Base-by-base conservation (phyloP, 768 basidiomycete genomes). In the Trametes cingulata region DNA sequence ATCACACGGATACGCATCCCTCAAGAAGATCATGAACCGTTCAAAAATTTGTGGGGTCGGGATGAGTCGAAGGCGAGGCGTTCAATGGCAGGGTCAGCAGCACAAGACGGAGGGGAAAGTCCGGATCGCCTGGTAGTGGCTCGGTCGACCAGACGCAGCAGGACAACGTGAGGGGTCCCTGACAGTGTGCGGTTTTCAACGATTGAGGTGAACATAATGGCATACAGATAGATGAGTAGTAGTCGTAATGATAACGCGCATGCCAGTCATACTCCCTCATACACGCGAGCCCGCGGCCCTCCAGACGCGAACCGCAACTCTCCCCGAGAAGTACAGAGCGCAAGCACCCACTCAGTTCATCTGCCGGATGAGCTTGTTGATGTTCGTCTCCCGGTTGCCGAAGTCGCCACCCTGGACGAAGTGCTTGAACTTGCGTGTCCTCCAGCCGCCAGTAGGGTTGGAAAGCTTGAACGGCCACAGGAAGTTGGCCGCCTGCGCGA, bases 391-490 rank as follows among this genome's bases (percentile, higher is more conserved):
- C 75, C 97, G 88, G 83, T 98, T 87, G 77, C 97, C 97, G 74
- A 94, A 91, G 82, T 97, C 95, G 78, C 95, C 95, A 70, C 95
- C 95, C 83, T 95, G 85, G 62, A 97, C 85, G 74, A 82, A 97
- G 80, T 94, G 92, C 81, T 91, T 96, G 87, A 98, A 98, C 80
- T 98, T 98, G 75, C 94, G 86, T 74, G 85, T 87, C 80, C 93
- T 89, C 96, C 95, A 99, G 68, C 97, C 97, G 66, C 97, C 96
- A 65, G 85, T 98, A 56, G 97, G 96, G 86, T 98, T 98, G 71
- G 95, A 98, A 64, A 99, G 91, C 76, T 99, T 99, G 86, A 99
- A 98, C 24, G 97, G 97, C 95, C 95, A 98, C 54, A 98, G 88
- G 87, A 96, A 95, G 85, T 94, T 95, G 67, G 90, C 85, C 58